Evolutionary conservation across 768 basidiomycete genomes (phyloP).

Genomic region (Mycena polygramma): DNA sequence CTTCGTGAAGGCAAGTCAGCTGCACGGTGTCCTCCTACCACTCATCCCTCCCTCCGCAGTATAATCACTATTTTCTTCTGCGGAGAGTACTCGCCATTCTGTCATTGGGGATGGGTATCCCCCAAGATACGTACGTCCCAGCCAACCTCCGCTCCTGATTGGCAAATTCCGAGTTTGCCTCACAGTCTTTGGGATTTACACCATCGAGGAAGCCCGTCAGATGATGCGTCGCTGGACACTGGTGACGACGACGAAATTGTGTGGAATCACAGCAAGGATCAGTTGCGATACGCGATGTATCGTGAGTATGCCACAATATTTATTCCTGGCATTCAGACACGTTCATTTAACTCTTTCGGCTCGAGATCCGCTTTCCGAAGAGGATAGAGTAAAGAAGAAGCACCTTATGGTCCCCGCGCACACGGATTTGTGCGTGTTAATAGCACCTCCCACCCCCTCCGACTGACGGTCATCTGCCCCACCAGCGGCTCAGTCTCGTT

Average conservation of each 20-base stretch:
- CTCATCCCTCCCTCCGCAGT: conserved; percentile 8
- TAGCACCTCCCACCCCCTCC: conserved; percentile 2
- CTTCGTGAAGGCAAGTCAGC: conserved; percentile 30
- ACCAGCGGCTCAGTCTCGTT: conserved; percentile 20
- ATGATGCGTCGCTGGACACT: conserved; percentile 12
- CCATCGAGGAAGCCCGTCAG: conserved; percentile 27
- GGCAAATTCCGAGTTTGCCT: background rate
- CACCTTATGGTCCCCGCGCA: conserved; percentile 35
- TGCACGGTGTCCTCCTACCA: background rate
- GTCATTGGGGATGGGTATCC: conserved; percentile 31
- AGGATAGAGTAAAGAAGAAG: conserved; percentile 34
- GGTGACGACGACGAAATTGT: conserved; percentile 27
- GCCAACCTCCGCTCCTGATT: conserved; percentile 7
- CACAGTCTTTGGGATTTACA: conserved; percentile 35
- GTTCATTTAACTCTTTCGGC: conserved; percentile 6
- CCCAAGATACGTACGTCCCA: conserved; percentile 21
- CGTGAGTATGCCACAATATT: conserved; percentile 23
- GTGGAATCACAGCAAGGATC: conserved; percentile 37
- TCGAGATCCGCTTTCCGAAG: conserved; percentile 30
- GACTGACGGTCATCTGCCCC: conserved; percentile 6
- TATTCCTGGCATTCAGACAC: background rate
- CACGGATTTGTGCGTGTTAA: conserved; percentile 31
- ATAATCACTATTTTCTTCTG: conserved; percentile 36
- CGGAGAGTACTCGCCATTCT: conserved; percentile 33
- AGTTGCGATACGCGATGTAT: conserved; percentile 37